A percentile compares a stretch with the other conserved stretches of the same genome.
These are phyloP conservation scores for Sporothrix variecibatus DNA, from an alignment of 2,329 filamentous ascomycete genomes.

Conservation along the genomic window DNA sequence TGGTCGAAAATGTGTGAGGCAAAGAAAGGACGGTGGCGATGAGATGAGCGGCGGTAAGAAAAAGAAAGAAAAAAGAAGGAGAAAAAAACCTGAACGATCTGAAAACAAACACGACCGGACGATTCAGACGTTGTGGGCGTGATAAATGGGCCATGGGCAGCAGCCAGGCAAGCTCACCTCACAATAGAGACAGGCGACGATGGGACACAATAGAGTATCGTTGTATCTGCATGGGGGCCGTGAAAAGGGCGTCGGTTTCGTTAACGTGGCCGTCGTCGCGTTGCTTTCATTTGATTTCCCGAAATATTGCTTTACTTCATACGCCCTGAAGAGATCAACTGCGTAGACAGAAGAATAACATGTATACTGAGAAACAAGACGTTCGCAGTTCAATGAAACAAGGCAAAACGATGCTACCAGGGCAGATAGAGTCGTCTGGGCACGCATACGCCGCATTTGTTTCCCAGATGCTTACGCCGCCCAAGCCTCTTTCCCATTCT, in stretches of 20 bases:
- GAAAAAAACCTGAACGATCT: neutral
- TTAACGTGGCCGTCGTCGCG: neutral
- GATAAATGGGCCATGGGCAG: neutral
- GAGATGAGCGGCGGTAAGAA: neutral
- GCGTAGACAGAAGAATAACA: neutral
- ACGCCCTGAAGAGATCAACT: neutral
- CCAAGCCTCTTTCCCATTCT: neutral
- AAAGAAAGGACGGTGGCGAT: neutral
- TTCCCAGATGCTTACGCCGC: neutral
- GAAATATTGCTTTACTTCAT: neutral
- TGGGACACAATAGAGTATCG: neutral
- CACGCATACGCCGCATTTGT: neutral
- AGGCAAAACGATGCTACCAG: neutral
- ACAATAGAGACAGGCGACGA: neutral
- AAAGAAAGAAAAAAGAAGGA: neutral
- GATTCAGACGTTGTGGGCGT: neutral
- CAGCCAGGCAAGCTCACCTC: neutral
- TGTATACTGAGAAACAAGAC: neutral
- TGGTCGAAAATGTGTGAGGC: neutral
- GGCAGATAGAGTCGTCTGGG: neutral
- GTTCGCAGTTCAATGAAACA: neutral
- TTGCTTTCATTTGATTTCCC: neutral
- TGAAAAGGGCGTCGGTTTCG: neutral
- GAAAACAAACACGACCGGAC: neutral
- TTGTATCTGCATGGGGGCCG: neutral